These are phyloP conservation scores for Ogataea neopini DNA, from an alignment of 805 yeast species.

Conservation along the genomic window DNA sequence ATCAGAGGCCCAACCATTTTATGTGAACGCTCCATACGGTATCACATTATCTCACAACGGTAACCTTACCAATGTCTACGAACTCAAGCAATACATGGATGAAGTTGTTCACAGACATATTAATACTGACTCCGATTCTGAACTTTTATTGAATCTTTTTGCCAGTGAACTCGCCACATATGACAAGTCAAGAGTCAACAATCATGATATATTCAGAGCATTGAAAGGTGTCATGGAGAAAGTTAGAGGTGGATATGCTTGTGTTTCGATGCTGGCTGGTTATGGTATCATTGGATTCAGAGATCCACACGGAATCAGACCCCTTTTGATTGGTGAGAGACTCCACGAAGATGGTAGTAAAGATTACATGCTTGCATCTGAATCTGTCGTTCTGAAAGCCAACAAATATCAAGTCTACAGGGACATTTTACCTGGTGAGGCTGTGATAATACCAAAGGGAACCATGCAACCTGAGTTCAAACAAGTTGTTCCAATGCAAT, in stretches of 20 bases:
- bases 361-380: constrained; percentile 95
- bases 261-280: constrained; percentile 93
- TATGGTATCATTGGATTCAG: constrained; percentile 94
- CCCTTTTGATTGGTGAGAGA: constrained; percentile 85
- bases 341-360: constrained; percentile 61
- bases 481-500: constrained; percentile 76
- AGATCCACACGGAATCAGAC: constrained; percentile 97
- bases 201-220: constrained; percentile 84
- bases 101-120: constrained; percentile 95
- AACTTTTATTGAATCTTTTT: constrained; percentile 82
- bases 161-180: constrained; percentile 90
- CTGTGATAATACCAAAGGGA: constrained; percentile 86
- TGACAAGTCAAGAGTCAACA: constrained; percentile 91
- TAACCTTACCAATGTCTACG: constrained; percentile 84
- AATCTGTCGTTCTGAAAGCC: constrained; percentile 91
- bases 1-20: constrained; percentile 97
- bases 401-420: constrained; percentile 79
- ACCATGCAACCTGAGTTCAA: constrained; percentile 71
- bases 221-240: constrained; percentile 75
- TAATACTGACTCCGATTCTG: constrained; percentile 96
- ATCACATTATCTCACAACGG: constrained; percentile 91
- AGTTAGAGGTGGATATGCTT: constrained; percentile 97
- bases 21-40: constrained; percentile 96
- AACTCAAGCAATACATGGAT: constrained; percentile 77
- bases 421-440: constrained; percentile 94